Base-by-base conservation (phyloP, 805 yeast genomes). In the Pichia kluyveri region DNA sequence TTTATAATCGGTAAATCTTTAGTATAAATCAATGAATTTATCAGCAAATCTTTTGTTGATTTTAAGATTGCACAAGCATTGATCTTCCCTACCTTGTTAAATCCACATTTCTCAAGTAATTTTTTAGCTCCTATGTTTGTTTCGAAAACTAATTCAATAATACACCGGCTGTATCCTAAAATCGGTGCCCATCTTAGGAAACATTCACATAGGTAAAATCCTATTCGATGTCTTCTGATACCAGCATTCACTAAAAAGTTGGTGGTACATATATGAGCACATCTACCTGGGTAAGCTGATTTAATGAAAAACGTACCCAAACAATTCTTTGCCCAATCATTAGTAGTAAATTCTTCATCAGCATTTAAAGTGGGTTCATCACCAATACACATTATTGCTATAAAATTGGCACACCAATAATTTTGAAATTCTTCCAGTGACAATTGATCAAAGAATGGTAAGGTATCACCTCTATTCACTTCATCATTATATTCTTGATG, bases 401-500 rank as follows among this genome's bases (percentile, higher is more conserved):
- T 87, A 65, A 86, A 83, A 5, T 85, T 75, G 2, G 87, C 82
- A 61, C 93, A 89, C 99, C 99, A 91, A 59, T 82, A 83, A 51
- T 79, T 77, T 57, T 79, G 83, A 60, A 91, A 93, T 52, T 84
- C 81, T 46, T 86, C 87, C 40, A 86, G 67, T 37, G 81, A 79
- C 44, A 91, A 67, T 3, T 86, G 80, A 54, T 89, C 96, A 55
- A 87, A 84, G 61, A 86, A 85, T 2, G 97, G 90, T 61, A 78
- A 82, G 9, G 96, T 83, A 51, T 86, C 91, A 37, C 97, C 97
- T 41, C 87, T 73, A 51, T 83, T 90, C 26, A 91, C 79, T 62
- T 91, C 99, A 80, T 85, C 83, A 64, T 91, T 91, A 68, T 86
- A 86, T 66, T 93, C 98, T 61, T 90, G 97, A 52, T 91, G 80